Percentiles rank a stretch among this genome's conserved stretches.
phyloP scores from a whole-genome alignment of 495 filamentous ascomycete species.

The Hypoxylon rickii region DNA sequence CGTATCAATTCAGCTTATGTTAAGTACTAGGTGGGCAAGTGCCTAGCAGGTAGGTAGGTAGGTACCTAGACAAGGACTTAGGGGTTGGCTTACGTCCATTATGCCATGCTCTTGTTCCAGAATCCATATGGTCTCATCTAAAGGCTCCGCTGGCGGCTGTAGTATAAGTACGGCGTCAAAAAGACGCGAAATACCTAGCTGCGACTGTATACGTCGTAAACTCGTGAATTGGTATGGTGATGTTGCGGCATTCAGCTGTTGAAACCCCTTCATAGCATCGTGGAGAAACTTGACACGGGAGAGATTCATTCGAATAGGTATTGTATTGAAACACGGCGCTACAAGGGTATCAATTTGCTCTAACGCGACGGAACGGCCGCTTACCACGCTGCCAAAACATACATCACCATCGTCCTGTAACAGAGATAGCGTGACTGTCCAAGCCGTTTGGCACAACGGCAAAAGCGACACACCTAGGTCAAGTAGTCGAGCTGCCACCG shows the following conservation, averaged over 20 bases:
- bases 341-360: constrained; percentile 71
- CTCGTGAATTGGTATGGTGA: constrained; percentile 70
- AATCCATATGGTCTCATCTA: constrained; percentile 67
- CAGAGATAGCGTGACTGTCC: constrained; percentile 63
- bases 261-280: constrained; percentile 59
- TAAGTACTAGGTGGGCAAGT: too few relatives aligned
- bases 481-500: constrained; percentile 53
- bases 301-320: constrained; percentile 72
- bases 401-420: constrained; percentile 61
- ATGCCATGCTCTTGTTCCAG: constrained; percentile 67
- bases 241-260: constrained; percentile 59
- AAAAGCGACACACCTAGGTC: constrained; percentile 63
- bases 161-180: constrained; percentile 81
- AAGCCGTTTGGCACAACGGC: constrained; percentile 68
- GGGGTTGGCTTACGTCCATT: constrained; percentile 67
- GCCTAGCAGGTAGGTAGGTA: too few relatives aligned
- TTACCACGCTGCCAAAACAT: constrained; percentile 83
- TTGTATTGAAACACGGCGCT: constrained; percentile 86
- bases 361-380: constrained; percentile 68
- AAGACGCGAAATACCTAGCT: constrained; percentile 48
- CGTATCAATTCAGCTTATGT: too few relatives aligned
- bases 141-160: constrained; percentile 56
- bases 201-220: constrained; percentile 63
- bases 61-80: too few relatives aligned
- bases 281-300: constrained; percentile 46